Conservation (phyloP, 192 early-diverging fungal species). For the Coemansia sp. region DNA sequence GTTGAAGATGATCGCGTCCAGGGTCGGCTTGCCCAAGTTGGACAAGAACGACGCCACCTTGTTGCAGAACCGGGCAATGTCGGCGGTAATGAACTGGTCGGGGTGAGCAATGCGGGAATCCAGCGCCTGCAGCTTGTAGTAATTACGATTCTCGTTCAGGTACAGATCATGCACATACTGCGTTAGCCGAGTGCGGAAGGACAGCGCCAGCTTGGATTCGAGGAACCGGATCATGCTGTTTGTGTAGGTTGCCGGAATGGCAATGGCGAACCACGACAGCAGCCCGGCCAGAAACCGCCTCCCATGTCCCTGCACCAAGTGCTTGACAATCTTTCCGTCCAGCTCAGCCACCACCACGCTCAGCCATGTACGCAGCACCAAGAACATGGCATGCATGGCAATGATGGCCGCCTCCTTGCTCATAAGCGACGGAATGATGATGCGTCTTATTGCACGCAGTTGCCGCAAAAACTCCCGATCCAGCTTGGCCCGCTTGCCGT, state of each 20-base stretch:
- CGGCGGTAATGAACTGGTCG: constrained; percentile 86
- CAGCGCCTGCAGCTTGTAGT: constrained; percentile 88
- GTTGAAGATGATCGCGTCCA: constrained; percentile 94
- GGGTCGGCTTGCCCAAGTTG: constrained; percentile 90
- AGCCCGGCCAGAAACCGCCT: constrained; percentile 74
- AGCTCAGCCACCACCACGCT: constrained; percentile 88
- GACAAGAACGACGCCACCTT: constrained; percentile 84
- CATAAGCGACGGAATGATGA: constrained; percentile 75
- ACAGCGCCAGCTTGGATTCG: constrained; percentile 63
- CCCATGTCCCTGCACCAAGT: constrained; percentile 84
- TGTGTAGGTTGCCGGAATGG: constrained; percentile 94
- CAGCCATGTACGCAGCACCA: constrained; percentile 88
- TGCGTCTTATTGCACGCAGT: constrained; percentile 69
- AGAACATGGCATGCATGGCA: constrained; percentile 76
- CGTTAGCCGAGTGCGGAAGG: constrained; percentile 84
- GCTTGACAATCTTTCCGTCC: constrained; percentile 92
- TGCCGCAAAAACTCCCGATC: constrained; percentile 53
- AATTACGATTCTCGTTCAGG: constrained; percentile 82
- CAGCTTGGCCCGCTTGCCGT: constrained; percentile 17
- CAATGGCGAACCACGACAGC: constrained; percentile 89
- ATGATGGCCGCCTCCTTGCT: constrained; percentile 82
- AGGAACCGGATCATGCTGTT: constrained; percentile 85
- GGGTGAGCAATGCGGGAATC: constrained; percentile 87
- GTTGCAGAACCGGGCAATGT: constrained; percentile 88
- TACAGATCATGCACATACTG: constrained; percentile 87